phyloP scores from a whole-genome alignment of 2,329 filamentous ascomycete genomes.

The Apiospora hydei region DNA sequence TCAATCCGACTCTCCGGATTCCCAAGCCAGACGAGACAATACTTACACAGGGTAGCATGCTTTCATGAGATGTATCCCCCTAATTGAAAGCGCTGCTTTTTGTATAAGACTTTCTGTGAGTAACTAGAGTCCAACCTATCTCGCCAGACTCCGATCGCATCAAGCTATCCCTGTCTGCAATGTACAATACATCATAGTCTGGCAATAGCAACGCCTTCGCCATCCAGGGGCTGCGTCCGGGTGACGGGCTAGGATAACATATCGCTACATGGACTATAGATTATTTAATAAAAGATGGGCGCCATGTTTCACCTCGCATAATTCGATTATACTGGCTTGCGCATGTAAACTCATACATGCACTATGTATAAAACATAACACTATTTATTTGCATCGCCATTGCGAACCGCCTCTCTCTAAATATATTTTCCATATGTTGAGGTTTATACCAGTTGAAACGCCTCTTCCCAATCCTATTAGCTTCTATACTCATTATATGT shows the following conservation, averaged over 20 bases:
- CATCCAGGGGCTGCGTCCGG: no score
- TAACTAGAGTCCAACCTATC: no score
- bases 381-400: not conserved
- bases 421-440: not conserved
- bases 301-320: not conserved
- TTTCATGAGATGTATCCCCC: not conserved
- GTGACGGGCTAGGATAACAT: no score
- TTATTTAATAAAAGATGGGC: no score
- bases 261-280: no score
- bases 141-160: no score
- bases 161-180: no score
- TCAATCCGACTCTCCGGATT: constrained; percentile 2
- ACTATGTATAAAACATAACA: not conserved
- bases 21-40: not conserved
- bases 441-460: not conserved
- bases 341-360: not conserved
- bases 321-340: not conserved
- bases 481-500: not conserved
- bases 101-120: not conserved
- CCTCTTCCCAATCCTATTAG: not conserved
- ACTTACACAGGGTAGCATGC: not conserved
- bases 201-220: no score
- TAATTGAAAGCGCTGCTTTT: not conserved
- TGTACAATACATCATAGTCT: no score
- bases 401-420: not conserved